Percentiles rank a stretch among this genome's conserved stretches.
phyloP scores from a whole-genome alignment of 1,284 basidiomycete genomes.

The Malassezia obtusa region DNA sequence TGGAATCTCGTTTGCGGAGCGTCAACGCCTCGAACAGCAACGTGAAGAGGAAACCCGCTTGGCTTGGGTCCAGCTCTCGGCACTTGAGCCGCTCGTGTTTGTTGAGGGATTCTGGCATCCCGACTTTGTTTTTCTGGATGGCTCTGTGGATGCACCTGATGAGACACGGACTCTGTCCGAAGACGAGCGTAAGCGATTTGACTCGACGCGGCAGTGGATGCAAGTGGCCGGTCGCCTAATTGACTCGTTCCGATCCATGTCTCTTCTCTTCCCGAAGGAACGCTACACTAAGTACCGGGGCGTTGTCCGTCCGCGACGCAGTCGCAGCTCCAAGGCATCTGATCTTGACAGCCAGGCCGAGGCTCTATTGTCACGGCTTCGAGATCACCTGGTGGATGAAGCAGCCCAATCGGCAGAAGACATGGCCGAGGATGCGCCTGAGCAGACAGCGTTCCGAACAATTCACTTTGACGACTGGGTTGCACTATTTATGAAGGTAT shows the following conservation, averaged over 20 bases:
- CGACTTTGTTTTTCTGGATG: conserved; percentile 29
- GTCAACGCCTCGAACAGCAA: conserved; percentile 26
- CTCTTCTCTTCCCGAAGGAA: conserved; percentile 67
- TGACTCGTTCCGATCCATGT: conserved; percentile 76
- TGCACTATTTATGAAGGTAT: conserved; percentile 69
- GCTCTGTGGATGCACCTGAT: conserved; percentile 10
- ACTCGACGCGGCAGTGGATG: conserved; percentile 59
- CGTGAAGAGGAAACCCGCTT: conserved; percentile 40
- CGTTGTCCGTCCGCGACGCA: conserved; percentile 11
- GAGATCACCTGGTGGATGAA: conserved; percentile 56
- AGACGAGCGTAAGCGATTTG: conserved; percentile 31
- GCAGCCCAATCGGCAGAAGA: conserved; percentile 46
- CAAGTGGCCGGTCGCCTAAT: conserved; percentile 72
- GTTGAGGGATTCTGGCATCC: conserved; percentile 32
- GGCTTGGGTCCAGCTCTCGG: conserved; percentile 27
- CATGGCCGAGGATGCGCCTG: conserved; percentile 26
- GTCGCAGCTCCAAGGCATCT: conserved; percentile 4
- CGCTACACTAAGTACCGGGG: conserved; percentile 40
- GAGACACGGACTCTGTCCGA: conserved; percentile 13
- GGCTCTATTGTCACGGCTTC: conserved; percentile 63
- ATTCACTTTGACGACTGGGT: conserved; percentile 80
- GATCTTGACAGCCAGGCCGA: conserved; percentile 54
- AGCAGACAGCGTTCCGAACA: conserved; percentile 58
- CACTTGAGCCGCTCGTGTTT: conserved; percentile 33
- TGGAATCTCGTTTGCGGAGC: conserved; percentile 10